Evolutionary conservation across 2,329 filamentous ascomycete species (phyloP).

Genomic region (Aureobasidium musti): DNA sequence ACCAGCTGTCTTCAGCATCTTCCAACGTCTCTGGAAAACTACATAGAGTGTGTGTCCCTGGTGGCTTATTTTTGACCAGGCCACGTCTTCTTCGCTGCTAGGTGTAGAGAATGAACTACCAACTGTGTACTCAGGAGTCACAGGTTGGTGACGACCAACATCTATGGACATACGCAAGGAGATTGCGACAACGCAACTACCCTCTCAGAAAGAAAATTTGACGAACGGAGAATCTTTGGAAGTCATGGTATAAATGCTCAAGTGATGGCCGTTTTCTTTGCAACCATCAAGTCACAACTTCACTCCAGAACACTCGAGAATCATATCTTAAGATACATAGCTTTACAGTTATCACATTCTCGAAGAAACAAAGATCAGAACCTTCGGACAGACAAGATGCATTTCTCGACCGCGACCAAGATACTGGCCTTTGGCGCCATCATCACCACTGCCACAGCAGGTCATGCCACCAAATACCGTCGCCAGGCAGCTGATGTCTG

Average conservation of each 20-base stretch:
- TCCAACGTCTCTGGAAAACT: not conserved
- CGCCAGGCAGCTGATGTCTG: conserved; percentile 28
- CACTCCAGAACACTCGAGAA: not conserved
- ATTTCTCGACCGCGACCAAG: conserved; percentile 1
- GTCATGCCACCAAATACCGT: not conserved
- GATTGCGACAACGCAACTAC: not conserved
- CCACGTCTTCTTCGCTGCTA: not conserved
- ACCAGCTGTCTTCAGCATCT: not conserved
- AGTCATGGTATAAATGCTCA: not conserved
- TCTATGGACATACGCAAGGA: not conserved
- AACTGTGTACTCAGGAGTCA: not conserved
- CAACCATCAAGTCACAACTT: not conserved
- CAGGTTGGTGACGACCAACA: not conserved
- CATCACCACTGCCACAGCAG: not conserved
- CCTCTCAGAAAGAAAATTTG: no score
- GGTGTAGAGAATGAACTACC: not conserved
- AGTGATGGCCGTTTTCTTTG: not conserved
- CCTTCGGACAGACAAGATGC: not conserved
- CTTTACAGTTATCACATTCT: not conserved
- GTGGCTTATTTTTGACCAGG: not conserved
- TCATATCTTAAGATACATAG: not conserved
- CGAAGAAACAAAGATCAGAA: not conserved
- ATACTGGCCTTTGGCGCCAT: conserved; percentile 25
- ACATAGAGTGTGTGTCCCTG: not conserved
- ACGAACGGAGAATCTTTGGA: not conserved